phyloP scores from a whole-genome alignment of 2,329 filamentous ascomycete species.

The Verticillium klebahnii region DNA sequence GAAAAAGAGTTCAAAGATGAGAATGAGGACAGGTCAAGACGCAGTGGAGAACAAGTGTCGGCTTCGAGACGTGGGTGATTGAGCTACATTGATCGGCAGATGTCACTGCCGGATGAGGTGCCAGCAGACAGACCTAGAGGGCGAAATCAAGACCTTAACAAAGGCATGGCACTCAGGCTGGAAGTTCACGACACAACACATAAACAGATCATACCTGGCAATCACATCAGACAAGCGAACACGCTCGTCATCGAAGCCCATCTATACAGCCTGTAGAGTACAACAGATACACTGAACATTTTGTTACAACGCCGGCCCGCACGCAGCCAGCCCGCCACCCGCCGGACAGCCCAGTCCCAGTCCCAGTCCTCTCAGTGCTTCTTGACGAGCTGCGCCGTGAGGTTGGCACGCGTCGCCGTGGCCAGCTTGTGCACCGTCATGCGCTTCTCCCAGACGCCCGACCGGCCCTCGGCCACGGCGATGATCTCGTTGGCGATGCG shows the following conservation, averaged over 20 bases:
- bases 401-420: conserved; percentile 73
- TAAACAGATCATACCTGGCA: no score
- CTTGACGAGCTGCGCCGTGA: conserved; percentile 35
- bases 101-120: no score
- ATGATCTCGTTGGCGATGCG: conserved; percentile 83
- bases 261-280: conserved; percentile 9
- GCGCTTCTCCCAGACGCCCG: conserved; percentile 79
- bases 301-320: neutral
- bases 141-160: no score
- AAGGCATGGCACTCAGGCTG: no score
- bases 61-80: no score
- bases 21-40: no score
- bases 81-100: no score
- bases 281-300: conserved; percentile 7
- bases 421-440: conserved; percentile 74
- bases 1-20: no score
- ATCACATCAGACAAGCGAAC: neutral
- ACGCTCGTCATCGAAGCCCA: neutral
- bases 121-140: no score
- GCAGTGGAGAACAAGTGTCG: no score
- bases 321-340: neutral
- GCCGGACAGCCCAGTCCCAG: neutral
- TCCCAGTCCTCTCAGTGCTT: conserved; percentile 19
- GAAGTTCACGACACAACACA: no score
- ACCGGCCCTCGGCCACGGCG: conserved; percentile 80